Conservation (phyloP, 768 basidiomycete species). For the Lentinula detonsa region DNA sequence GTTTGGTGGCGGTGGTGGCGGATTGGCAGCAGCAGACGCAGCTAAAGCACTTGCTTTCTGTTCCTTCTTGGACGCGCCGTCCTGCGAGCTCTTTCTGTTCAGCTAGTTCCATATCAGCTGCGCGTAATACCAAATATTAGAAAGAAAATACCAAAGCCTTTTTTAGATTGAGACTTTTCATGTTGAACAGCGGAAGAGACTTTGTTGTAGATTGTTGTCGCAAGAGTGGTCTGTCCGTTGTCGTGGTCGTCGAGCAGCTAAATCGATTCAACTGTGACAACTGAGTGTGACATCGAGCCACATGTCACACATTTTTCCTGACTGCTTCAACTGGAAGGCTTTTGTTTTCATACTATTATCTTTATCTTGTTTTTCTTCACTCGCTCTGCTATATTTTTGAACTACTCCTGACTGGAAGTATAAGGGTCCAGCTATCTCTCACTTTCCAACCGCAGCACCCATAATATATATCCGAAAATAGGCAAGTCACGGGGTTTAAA, state of each 20-base stretch:
- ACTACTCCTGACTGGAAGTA: not conserved
- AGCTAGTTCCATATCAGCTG: conserved; percentile 38
- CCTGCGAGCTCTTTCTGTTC: conserved; percentile 61
- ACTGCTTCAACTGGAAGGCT: not conserved
- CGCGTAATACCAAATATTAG: conserved; percentile 6
- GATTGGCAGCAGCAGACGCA: conserved; percentile 22
- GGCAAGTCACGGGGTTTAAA: not conserved
- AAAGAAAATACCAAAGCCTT: conserved; percentile 61
- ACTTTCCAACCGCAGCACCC: not conserved
- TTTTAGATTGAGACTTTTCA: conserved; percentile 85
- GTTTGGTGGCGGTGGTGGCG: conserved; percentile 61
- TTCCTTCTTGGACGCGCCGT: conserved; percentile 68
- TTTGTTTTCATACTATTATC: not conserved
- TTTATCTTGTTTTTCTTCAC: not conserved
- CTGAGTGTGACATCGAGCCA: not conserved
- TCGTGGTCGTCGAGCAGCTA: not conserved
- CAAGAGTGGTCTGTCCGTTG: not conserved
- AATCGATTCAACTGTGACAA: not conserved
- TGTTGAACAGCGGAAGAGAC: conserved; percentile 6
- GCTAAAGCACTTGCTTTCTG: conserved; percentile 40
- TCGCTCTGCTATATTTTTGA: not conserved
- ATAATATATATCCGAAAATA: not conserved
- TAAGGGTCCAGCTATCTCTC: not conserved
- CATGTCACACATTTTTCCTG: not conserved
- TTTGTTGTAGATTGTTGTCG: not conserved